A percentile compares a stretch with the other conserved stretches of the same genome.
Evolutionary conservation across 2,329 filamentous ascomycete species (phyloP).

Genomic region (Fusarium subglutinans): DNA sequence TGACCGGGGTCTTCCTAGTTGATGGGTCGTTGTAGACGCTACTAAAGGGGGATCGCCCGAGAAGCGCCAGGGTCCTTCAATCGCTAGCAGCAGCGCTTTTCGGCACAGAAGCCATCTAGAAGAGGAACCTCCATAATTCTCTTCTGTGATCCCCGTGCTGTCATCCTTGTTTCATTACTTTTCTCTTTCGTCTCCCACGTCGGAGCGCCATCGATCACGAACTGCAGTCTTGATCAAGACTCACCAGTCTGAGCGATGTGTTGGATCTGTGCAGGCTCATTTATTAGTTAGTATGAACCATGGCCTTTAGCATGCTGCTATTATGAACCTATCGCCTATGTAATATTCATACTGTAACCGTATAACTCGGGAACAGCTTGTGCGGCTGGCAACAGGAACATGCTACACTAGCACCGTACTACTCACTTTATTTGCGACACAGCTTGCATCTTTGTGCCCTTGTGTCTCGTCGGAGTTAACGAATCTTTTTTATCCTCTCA

Average conservation of each 20-base stretch:
- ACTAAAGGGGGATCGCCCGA: slow-evolving; percentile 37
- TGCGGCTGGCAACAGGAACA: slow-evolving; percentile 1
- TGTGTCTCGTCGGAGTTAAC: slow-evolving; percentile 9
- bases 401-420: slow-evolving; percentile 3
- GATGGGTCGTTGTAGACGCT: slow-evolving; percentile 22
- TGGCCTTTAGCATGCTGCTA: not conserved
- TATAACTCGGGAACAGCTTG: not conserved
- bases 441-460: not conserved
- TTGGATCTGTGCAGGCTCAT: not conserved
- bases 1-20: slow-evolving; percentile 33
- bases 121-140: slow-evolving; percentile 22
- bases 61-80: slow-evolving; percentile 17
- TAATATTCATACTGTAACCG: not conserved
- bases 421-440: slow-evolving; percentile 15
- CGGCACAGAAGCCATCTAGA: slow-evolving; percentile 42
- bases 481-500: not conserved
- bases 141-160: slow-evolving; percentile 5
- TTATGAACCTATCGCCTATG: not conserved
- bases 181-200: slow-evolving; percentile 31
- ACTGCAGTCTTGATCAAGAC: slow-evolving; percentile 11
- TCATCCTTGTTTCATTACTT: slow-evolving; percentile 30
- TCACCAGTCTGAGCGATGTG: not conserved
- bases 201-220: slow-evolving; percentile 19
- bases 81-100: slow-evolving; percentile 21
- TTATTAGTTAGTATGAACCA: not conserved